Conservation (phyloP, 352 stramenopile genomes). For the Phytopythium ostracodes region DNA sequence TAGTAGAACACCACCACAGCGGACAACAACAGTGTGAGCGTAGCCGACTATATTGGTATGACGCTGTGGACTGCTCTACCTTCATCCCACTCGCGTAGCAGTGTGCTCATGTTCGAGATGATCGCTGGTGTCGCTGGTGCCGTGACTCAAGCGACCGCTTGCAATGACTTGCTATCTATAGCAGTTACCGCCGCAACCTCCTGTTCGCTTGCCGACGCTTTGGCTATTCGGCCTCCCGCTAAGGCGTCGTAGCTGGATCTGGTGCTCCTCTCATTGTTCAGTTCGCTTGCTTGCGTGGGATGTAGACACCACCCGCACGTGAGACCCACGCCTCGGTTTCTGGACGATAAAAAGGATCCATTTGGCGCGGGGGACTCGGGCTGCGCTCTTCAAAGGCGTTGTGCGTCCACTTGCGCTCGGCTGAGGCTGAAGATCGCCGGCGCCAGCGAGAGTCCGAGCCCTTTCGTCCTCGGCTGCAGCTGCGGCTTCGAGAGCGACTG, state of each 20-base stretch:
- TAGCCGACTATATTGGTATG: not conserved
- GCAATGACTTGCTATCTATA: conserved; percentile 2
- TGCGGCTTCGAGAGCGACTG: not conserved
- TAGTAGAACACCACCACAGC: not conserved
- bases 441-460: conserved; percentile 11
- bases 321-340: conserved; percentile 74
- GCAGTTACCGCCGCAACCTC: not conserved
- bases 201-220: not conserved
- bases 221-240: too few relatives aligned
- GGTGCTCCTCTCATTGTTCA: not conserved
- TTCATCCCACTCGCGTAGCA: conserved; percentile 2
- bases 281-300: conserved; percentile 37
- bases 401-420: conserved; percentile 58
- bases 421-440: conserved; percentile 22
- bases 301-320: conserved; percentile 71
- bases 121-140: not conserved
- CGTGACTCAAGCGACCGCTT: not conserved
- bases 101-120: not conserved
- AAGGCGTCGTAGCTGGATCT: not conserved
- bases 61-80: not conserved
- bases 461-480: conserved; percentile 20
- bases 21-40: not conserved
- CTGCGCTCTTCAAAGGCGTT: conserved; percentile 70
- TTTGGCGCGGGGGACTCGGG: conserved; percentile 55
- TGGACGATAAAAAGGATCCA: conserved; percentile 61